Evolutionary conservation across 495 filamentous ascomycete genomes (phyloP), one percentile per base, ranked within the genome.

Genomic region (Penicillium waksmanii): DNA sequence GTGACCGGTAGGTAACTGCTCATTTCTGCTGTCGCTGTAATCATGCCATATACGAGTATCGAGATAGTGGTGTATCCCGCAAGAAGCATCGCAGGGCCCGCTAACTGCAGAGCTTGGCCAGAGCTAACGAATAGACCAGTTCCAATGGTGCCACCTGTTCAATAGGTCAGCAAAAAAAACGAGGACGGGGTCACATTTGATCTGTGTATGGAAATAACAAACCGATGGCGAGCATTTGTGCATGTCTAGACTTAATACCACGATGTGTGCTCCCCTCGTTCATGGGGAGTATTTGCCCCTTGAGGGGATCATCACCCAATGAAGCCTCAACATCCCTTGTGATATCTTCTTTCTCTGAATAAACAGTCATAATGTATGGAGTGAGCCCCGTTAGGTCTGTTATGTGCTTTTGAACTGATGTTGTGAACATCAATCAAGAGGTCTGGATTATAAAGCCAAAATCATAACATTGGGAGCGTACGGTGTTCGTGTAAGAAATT

Each of bases 161-260:
- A 36, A 36, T 8, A 36, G 1, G 34, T 36, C 34, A 36, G 34
- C 2, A 9, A 36, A 10, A 0, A 5, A 10, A 13, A 2, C 2
- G 0, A 12, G 3, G 34, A 36, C 5, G 13, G 9, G 13, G 34
- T 36, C 13, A 9, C 9, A 9, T 36, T 13, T 10, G 34, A 9
- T 36, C 2, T 13, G 34, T 36, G 61, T 47, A 65, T 85, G 2
- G 87, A 89, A 31, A 86, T 87, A 62, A 89, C 87, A 36, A 82
- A 83, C 85, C 85, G 3, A 87, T 69, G 1, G 86, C 83, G 27
- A 87, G 82, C 66, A 89, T 81, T 66, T 86, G 82, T 43, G 82
- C 72, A 55, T 87, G 84, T 49, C 84, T 74, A n/a, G 76, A 80
- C 38, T 64, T 67, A 21, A 77, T 53, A 4, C 60, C 70, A 44